Percentiles rank a stretch among this genome's conserved stretches.
phyloP scores from a whole-genome alignment of 768 basidiomycete genomes.

The Hebeloma cylindrosporum region DNA sequence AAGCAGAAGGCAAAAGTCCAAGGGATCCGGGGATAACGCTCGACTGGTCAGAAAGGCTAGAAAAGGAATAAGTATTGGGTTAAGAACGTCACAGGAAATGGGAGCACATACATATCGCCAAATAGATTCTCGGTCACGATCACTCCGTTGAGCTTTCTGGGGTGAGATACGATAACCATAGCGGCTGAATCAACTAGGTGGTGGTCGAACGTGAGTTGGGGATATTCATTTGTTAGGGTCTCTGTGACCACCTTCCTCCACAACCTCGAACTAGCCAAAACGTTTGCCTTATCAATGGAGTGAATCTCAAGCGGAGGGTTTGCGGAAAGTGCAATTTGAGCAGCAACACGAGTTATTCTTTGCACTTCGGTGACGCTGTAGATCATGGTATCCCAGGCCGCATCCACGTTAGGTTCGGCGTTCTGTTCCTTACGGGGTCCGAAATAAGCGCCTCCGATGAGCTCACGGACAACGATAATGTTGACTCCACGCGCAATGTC shows the following conservation, averaged over 20 bases:
- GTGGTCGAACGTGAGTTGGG: conserved; percentile 85
- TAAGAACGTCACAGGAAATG: not conserved
- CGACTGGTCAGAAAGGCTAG: conserved; percentile 91
- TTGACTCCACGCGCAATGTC: conserved; percentile 81
- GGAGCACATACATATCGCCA: conserved; percentile 79
- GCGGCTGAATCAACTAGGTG: conserved; percentile 94
- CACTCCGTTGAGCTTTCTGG: conserved; percentile 92
- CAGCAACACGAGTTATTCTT: conserved; percentile 94
- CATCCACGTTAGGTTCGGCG: conserved; percentile 57
- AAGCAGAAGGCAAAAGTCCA: conserved; percentile 94
- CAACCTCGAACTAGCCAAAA: conserved; percentile 89
- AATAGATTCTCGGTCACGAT: conserved; percentile 95
- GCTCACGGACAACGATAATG: conserved; percentile 93
- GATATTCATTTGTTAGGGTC: conserved; percentile 81
- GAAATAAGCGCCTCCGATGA: conserved; percentile 96
- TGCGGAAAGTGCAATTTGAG: conserved; percentile 80
- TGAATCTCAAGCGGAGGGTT: conserved; percentile 87
- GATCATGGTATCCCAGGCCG: conserved; percentile 90
- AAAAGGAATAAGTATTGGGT: conserved; percentile 5
- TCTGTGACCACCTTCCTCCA: conserved; percentile 95
- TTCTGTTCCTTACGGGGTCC: conserved; percentile 89
- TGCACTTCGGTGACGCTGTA: conserved; percentile 92
- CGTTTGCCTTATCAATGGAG: conserved; percentile 98
- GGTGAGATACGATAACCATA: conserved; percentile 91
- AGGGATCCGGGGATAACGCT: conserved; percentile 98